Conservation (phyloP, 108 stramenopile species). For the Licmophora abbreviata region DNA sequence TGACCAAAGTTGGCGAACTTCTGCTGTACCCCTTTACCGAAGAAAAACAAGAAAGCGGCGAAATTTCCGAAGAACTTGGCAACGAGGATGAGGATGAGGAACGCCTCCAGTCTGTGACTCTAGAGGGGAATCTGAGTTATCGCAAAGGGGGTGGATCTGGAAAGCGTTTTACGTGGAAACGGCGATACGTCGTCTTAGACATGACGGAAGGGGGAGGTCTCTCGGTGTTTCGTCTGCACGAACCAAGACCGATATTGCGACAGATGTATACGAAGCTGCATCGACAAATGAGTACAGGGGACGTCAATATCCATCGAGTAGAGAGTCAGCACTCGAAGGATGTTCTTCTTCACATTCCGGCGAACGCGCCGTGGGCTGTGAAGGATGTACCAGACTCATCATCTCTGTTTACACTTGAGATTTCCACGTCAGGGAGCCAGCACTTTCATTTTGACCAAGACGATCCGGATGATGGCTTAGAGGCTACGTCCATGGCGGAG, state of each 20-base stretch:
- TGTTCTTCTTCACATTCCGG: slow-evolving; percentile 2
- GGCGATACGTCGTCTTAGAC: slow-evolving; percentile 3
- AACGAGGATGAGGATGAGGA: too few species aligned
- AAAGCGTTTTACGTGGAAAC: slow-evolving; percentile 1
- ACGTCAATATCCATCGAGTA: too few species aligned
- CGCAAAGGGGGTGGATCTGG: too few species aligned
- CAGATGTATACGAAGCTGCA: slow-evolving; percentile 2
- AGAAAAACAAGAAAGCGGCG: too few species aligned
- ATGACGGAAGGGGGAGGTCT: slow-evolving; percentile 2
- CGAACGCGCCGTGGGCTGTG: slow-evolving; percentile 19
- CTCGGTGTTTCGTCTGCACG: background rate
- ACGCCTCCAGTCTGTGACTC: too few species aligned
- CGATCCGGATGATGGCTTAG: background rate
- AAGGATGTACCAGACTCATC: slow-evolving; percentile 23
- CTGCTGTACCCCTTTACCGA: too few species aligned
- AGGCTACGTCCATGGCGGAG: slow-evolving; percentile 4
- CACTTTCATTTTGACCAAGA: background rate
- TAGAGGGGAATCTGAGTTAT: slow-evolving; percentile 3
- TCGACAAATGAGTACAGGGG: background rate
- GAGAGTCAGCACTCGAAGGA: background rate
- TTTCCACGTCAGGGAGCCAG: slow-evolving; percentile 8
- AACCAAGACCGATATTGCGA: background rate
- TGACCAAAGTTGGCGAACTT: too few species aligned
- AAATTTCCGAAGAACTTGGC: too few species aligned
- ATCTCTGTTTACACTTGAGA: slow-evolving; percentile 26